Base-by-base conservation (phyloP, 345 rosid species). In the Garcia nutans region DNA sequence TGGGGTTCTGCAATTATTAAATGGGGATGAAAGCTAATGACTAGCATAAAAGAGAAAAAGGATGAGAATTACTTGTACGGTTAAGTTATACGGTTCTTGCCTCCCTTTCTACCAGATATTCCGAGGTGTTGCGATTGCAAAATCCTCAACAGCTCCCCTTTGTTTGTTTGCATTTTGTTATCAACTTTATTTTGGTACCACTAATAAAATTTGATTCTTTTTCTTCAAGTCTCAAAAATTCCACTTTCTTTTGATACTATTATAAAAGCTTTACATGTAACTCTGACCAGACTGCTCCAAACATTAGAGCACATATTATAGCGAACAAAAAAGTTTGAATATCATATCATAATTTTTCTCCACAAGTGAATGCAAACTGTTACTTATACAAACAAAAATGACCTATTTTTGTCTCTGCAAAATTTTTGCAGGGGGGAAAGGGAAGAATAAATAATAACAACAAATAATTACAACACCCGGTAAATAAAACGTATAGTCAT, bases 1-100 rank as follows among this genome's bases (percentile, higher is more conserved):
- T 90, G 98, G 99, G 99, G 92, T 61, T 92, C 99, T 61, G 97
- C 94, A 23, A 85, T 96, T 57, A 3, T 93, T 65, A 80, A 97
- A 84, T 96, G 99, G 97, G 92, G 91, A 50, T 92, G 82, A 89
- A 75, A 59, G 10, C 74, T 59, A 68, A 23, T 72, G 13, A 69
- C 70, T 71, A 45, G 10, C 56, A 44, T 9, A 65, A 10, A 22
- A 69, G 62, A 73, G 57, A 65, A 17, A 17, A 60, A 61, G 45
- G 13, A 47, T 47, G 50, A 42, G 73, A 66, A 63, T 69, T 78
- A 56, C 73, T 65, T 67, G 31, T 69, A 20, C 37, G 52, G 19
- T 60, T 79, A 56, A 41, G 73, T 68, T 66, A 80, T 31, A 45
- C 10, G 19, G 69, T 74, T 81, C 68, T 19, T 65, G 31, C 59